A percentile compares a stretch with the other conserved stretches of the same genome.
phyloP scores from a whole-genome alignment of 164 flowering plant genomes.

The Umbilicus rupestris region DNA sequence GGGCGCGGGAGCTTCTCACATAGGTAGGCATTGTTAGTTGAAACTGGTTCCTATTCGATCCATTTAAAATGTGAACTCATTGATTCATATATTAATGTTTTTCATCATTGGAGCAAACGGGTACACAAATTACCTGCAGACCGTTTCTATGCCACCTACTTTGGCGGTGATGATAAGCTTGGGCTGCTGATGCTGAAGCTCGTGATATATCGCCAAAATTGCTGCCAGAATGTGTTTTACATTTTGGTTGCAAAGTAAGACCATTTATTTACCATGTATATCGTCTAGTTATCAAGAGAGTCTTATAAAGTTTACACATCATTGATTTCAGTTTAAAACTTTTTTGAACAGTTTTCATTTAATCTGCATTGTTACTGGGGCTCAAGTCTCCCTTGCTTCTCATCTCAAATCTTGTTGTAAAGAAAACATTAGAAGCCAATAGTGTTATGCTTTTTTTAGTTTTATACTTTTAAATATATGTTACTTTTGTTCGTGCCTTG shows the following conservation, averaged over 20 bases:
- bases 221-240: slow-evolving; percentile 73
- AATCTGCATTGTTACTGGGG: neutral
- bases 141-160: slow-evolving; percentile 92
- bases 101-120: slow-evolving; percentile 21
- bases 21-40: slow-evolving; percentile 31
- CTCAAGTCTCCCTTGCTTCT: too few relatives aligned
- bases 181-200: slow-evolving; percentile 94
- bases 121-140: slow-evolving; percentile 73
- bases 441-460: too few relatives aligned
- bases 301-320: neutral
- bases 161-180: slow-evolving; percentile 86
- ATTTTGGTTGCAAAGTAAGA: slow-evolving; percentile 86
- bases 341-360: neutral
- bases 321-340: neutral
- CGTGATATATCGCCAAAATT: slow-evolving; percentile 67
- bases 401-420: too few relatives aligned
- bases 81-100: neutral
- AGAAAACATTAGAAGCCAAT: too few relatives aligned
- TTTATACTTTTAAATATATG: neutral
- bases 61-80: too few relatives aligned
- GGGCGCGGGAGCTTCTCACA: slow-evolving; percentile 95
- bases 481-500: neutral
- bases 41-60: neutral
- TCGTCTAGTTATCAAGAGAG: neutral
- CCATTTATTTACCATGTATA: neutral